Conservation (phyloP, 2,329 filamentous ascomycete genomes). For the Emericellopsis atlantica region DNA sequence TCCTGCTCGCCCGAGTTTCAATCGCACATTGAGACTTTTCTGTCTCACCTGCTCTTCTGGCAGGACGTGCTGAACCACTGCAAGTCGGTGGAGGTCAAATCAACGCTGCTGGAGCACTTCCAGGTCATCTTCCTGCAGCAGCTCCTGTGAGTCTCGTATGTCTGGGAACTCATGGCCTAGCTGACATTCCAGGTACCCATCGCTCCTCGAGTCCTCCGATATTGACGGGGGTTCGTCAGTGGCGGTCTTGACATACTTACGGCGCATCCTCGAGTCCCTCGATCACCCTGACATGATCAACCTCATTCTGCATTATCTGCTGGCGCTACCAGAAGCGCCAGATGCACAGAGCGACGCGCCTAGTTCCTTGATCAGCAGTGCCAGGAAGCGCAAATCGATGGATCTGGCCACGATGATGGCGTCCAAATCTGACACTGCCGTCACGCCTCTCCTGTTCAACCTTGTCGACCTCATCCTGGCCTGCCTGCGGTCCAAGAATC, state of each 20-base stretch:
- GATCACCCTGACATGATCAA: constrained; percentile 92
- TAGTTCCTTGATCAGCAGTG: constrained; percentile 43
- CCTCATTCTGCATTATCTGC: constrained; percentile 81
- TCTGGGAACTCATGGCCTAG: background rate
- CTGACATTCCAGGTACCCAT: constrained; percentile 62
- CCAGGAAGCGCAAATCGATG: constrained; percentile 77
- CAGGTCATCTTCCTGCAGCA: constrained; percentile 94
- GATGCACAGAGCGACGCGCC: constrained; percentile 13
- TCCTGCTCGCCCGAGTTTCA: constrained; percentile 66
- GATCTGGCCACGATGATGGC: constrained; percentile 73
- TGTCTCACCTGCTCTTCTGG: constrained; percentile 94
- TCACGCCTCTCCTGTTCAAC: constrained; percentile 80
- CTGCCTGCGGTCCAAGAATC: constrained; percentile 70
- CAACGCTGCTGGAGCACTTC: constrained; percentile 90
- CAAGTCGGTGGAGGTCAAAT: constrained; percentile 80
- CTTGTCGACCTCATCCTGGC: constrained; percentile 82
- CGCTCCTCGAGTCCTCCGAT: constrained; percentile 90
- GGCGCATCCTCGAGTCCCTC: constrained; percentile 78
- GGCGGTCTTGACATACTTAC: constrained; percentile 86
- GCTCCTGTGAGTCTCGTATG: constrained; percentile 51
- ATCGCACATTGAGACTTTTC: constrained; percentile 80
- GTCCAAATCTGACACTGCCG: constrained; percentile 56
- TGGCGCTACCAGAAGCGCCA: constrained; percentile 57
- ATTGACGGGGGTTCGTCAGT: constrained; percentile 94
- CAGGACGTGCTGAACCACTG: constrained; percentile 97